These are phyloP conservation scores for Solanum chilense DNA, from an alignment of 257 asterid species.

Conservation along the genomic window DNA sequence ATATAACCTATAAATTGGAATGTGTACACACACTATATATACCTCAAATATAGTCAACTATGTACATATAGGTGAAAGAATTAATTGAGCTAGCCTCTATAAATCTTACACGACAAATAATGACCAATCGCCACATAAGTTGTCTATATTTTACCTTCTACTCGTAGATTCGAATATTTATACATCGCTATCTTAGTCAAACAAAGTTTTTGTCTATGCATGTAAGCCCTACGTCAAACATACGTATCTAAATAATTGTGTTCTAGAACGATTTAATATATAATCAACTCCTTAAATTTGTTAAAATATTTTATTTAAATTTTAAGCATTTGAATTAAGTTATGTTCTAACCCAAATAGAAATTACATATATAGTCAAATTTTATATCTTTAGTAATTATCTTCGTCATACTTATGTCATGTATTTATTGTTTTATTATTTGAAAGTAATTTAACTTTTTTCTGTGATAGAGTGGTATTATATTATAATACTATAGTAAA, in stretches of 20 bases:
- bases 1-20: neutral
- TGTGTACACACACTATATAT: neutral
- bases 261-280: neutral
- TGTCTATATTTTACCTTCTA: neutral
- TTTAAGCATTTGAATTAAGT: neutral
- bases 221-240: constrained; percentile 20
- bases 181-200: constrained; percentile 5
- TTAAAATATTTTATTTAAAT: too few relatives aligned
- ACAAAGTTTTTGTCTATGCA: constrained; percentile 7
- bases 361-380: neutral
- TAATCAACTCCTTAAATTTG: neutral
- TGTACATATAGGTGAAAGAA: neutral
- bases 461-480: neutral
- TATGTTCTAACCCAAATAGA: neutral
- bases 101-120: neutral
- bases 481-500: neutral
- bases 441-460: neutral
- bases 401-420: neutral
- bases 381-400: neutral
- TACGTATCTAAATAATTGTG: constrained; percentile 1
- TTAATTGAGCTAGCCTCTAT: neutral
- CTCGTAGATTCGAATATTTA: constrained; percentile 5
- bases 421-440: neutral
- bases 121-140: neutral
- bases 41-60: constrained; percentile 5